Percentiles rank a stretch among this genome's conserved stretches.
These are phyloP conservation scores for Trametes gibbosa DNA, from an alignment of 768 basidiomycete species.

Conservation along the genomic window DNA sequence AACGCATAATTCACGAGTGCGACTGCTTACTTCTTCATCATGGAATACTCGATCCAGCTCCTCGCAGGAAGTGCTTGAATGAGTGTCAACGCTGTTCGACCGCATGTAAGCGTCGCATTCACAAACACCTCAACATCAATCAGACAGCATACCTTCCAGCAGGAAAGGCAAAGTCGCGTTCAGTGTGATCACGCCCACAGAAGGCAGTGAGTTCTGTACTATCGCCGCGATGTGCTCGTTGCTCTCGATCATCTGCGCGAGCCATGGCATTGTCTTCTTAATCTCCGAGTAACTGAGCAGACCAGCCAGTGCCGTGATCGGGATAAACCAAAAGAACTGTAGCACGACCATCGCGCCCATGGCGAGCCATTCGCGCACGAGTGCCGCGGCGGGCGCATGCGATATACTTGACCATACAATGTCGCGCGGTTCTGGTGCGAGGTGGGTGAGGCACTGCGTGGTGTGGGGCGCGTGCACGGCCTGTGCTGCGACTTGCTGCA, in stretches of 20 bases:
- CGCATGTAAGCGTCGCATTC: slow-evolving; percentile 1
- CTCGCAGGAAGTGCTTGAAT: slow-evolving; percentile 87
- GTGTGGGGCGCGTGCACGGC: slow-evolving; percentile 72
- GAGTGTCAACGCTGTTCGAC: slow-evolving; percentile 63
- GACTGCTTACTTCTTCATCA: slow-evolving; percentile 78
- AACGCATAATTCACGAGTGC: background rate
- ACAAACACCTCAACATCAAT: background rate
- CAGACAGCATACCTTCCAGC: slow-evolving; percentile 62
- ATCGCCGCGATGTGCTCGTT: slow-evolving; percentile 80
- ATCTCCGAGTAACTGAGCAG: slow-evolving; percentile 93
- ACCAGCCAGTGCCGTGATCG: slow-evolving; percentile 82
- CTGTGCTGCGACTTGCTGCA: slow-evolving; percentile 85
- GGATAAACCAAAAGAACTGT: slow-evolving; percentile 90
- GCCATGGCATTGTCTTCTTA: slow-evolving; percentile 84
- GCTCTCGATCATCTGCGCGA: slow-evolving; percentile 79
- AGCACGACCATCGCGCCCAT: slow-evolving; percentile 65
- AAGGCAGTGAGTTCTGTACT: slow-evolving; percentile 93
- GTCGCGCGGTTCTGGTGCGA: slow-evolving; percentile 92
- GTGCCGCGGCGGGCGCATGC: slow-evolving; percentile 53
- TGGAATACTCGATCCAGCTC: slow-evolving; percentile 90
- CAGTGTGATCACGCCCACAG: slow-evolving; percentile 83
- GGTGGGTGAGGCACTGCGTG: slow-evolving; percentile 61
- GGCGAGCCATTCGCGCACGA: slow-evolving; percentile 71
- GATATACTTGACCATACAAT: slow-evolving; percentile 93
- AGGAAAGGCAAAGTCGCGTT: slow-evolving; percentile 89